A percentile compares a stretch with the other conserved stretches of the same genome.
phyloP scores from a whole-genome alignment of 352 stramenopile species.

The Phytopythium boreale region DNA sequence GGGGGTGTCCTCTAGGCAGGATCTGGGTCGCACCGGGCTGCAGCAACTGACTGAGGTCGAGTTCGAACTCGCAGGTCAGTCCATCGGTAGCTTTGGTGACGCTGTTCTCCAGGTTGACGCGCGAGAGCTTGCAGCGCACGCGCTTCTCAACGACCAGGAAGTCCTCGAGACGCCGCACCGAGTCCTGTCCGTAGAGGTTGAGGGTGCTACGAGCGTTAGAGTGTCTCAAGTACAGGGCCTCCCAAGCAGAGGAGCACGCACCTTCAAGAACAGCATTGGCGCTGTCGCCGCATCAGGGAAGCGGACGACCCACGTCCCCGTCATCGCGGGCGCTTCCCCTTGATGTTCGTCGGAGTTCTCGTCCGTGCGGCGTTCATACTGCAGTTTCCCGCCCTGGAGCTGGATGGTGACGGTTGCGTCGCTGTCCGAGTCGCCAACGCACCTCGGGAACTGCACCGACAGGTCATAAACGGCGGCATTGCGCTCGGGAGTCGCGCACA shows the following conservation, averaged over 20 bases:
- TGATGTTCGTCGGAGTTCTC: constrained; percentile 9
- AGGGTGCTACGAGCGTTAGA: not conserved
- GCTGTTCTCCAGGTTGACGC: constrained; percentile 23
- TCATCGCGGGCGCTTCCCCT: constrained; percentile 14
- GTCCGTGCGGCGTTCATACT: constrained; percentile 9
- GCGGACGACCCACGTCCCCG: constrained; percentile 43
- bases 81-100: constrained; percentile 26
- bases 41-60: constrained; percentile 38
- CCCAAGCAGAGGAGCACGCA: constrained; percentile 5
- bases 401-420: constrained; percentile 7
- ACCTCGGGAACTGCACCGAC: not conserved
- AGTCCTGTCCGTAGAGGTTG: constrained; percentile 22
- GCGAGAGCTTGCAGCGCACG: constrained; percentile 27
- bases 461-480: constrained; percentile 54
- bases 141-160: constrained; percentile 52
- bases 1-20: constrained; percentile 10
- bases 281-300: constrained; percentile 25
- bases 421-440: not conserved
- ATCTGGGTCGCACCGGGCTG: constrained; percentile 25
- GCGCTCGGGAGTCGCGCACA: constrained; percentile 30
- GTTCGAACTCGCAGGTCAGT: constrained; percentile 24
- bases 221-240: not conserved
- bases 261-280: constrained; percentile 46
- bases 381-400: constrained; percentile 43
- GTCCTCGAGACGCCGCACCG: constrained; percentile 33